Evolutionary conservation across 2,329 filamentous ascomycete genomes (phyloP).

Genomic region (Sodiomyces alkalinus): DNA sequence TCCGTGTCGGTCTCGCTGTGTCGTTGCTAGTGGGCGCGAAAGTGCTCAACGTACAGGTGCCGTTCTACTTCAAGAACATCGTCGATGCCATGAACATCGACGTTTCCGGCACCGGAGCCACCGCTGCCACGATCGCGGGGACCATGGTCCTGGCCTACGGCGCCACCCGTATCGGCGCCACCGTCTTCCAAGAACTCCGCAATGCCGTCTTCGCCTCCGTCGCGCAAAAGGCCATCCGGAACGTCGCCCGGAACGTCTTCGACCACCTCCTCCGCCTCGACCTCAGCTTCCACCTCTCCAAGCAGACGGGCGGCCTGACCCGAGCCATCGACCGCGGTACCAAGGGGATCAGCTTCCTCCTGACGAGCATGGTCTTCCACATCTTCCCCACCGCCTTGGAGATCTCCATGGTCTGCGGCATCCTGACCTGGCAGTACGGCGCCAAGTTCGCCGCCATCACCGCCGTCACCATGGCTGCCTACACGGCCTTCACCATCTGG

Average conservation of each 20-base stretch:
- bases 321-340: conserved; percentile 92
- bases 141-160: conserved; percentile 92
- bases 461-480: conserved; percentile 76
- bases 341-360: conserved; percentile 92
- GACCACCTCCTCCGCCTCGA: conserved; percentile 79
- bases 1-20: conserved; percentile 76
- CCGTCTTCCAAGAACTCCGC: conserved; percentile 79
- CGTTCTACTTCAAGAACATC: conserved; percentile 98
- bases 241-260: conserved; percentile 84
- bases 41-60: conserved; percentile 91
- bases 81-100: conserved; percentile 98
- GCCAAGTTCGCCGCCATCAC: conserved; percentile 85
- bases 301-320: conserved; percentile 89
- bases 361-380: conserved; percentile 98
- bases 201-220: conserved; percentile 97
- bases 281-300: conserved; percentile 81
- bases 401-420: conserved; percentile 90
- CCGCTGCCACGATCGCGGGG: conserved; percentile 75
- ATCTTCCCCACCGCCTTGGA: conserved; percentile 87
- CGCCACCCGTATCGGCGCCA: conserved; percentile 72
- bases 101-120: conserved; percentile 71
- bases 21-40: conserved; percentile 77
- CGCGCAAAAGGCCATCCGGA: conserved; percentile 88
- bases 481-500: conserved; percentile 91
- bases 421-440: conserved; percentile 92